Evolutionary conservation across 1,139 yeast species (phyloP), one percentile per base, ranked within the genome.

Genomic region (Candida sanyaensis): DNA sequence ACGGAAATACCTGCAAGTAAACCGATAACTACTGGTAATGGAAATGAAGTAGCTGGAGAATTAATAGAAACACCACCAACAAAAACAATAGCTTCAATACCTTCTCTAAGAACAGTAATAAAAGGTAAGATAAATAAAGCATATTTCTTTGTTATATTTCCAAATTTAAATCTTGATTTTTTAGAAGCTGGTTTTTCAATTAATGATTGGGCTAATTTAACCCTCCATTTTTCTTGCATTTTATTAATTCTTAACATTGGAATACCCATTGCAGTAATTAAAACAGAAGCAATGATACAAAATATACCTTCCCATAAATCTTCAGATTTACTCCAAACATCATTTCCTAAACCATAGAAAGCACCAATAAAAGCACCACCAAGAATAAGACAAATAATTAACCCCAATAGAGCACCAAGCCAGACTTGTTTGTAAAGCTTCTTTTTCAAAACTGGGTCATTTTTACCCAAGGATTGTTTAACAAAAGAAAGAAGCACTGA

Each of bases 221-320:
- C 77, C 73, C 96, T 84, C 90, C 96, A 92, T 69, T 91, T 92
- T 59, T 84, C 93, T 67, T 88, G 85, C 84, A 92, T 80, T 72
- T 91, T 92, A 67, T 92, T 90, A 63, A 92, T 79, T 64, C 97
- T 80, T 59, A 92, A 78, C 86, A 92, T 88, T 61, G 96, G 95
- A 57, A 92, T 72, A 45, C 98, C 97, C 97, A 92, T 91, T 43
- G 84, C 60, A 3, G 97, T 83, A 53, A 92, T 92, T 64, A 92
- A 80, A 24, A 88, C 74, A 0, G 95, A 80, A 1, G 98, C 97
- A 58, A 92, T 78, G 31, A 91, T 71, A 64, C 91, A 86, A 61
- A 92, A 83, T 33, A 86, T 78, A 63, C 97, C 97, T 73, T 92
- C 98, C 89, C 96, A 92, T 51, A 91, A 78, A 64, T 92, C 97